phyloP scores from a whole-genome alignment of 108 stramenopile species.

The Skeletonema marinoi region DNA sequence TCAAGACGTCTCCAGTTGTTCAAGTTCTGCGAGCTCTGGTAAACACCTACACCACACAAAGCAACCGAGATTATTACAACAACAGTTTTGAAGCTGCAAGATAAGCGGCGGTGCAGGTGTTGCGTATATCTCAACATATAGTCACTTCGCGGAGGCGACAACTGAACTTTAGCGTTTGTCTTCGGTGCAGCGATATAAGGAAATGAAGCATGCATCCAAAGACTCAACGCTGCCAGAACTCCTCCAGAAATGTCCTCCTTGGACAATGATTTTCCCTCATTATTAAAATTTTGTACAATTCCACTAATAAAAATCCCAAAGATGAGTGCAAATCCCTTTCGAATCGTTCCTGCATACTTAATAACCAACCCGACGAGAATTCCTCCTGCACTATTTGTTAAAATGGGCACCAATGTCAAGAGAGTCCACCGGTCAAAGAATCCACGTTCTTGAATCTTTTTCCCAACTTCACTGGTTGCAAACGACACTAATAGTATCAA shows the following conservation, averaged over 20 bases:
- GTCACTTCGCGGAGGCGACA: too few species aligned
- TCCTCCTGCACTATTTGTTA: slow-evolving; percentile 88
- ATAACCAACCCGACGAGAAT: slow-evolving; percentile 94
- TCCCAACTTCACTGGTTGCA: slow-evolving; percentile 62
- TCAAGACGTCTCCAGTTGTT: too few species aligned
- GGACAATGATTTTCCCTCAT: slow-evolving; percentile 45
- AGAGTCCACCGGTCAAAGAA: slow-evolving; percentile 83
- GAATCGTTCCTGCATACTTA: slow-evolving; percentile 87
- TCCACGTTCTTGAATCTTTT: slow-evolving; percentile 56
- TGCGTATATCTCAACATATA: too few species aligned
- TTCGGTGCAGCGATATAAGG: slow-evolving; percentile 38
- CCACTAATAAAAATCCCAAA: slow-evolving; percentile 85
- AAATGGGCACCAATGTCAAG: slow-evolving; percentile 79
- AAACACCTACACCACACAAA: too few species aligned
- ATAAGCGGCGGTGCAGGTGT: too few species aligned
- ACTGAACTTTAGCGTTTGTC: not conserved
- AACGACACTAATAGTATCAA: slow-evolving; percentile 53
- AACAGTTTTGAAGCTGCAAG: too few species aligned
- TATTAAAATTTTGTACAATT: slow-evolving; percentile 58
- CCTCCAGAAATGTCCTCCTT: slow-evolving; percentile 69
- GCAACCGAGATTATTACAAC: too few species aligned
- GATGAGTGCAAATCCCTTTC: slow-evolving; percentile 91
- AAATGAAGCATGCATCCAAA: slow-evolving; percentile 81
- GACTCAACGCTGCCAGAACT: slow-evolving; percentile 72
- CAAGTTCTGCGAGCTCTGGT: too few species aligned